phyloP scores from a whole-genome alignment of 2,329 filamentous ascomycete genomes.

The Cercospora zeina region DNA sequence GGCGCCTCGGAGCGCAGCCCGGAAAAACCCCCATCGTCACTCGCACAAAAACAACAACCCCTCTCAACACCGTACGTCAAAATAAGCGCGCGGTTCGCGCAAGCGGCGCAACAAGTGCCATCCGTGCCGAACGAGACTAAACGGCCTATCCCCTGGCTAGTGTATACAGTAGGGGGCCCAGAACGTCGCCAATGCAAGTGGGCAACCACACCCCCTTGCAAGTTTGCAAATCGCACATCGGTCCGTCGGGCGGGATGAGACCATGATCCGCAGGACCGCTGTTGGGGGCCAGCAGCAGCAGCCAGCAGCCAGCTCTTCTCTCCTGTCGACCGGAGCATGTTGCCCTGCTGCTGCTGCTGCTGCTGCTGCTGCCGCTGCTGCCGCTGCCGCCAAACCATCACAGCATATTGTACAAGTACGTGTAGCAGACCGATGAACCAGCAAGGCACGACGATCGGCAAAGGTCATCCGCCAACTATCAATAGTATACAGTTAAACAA shows the following conservation, averaged over 20 bases:
- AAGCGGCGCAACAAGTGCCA: neutral
- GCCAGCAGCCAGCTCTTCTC: no score
- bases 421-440: no score
- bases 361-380: no score
- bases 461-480: no score
- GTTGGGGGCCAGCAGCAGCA: no score
- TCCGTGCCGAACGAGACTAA: neutral
- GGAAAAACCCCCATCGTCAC: neutral
- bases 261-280: neutral
- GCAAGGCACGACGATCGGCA: no score
- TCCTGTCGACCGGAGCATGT: no score
- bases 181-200: neutral
- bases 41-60: neutral
- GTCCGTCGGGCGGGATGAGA: neutral
- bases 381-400: no score
- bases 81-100: conserved; percentile 11
- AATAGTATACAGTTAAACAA: no score
- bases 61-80: neutral
- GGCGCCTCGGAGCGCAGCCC: neutral
- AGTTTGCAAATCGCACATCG: neutral
- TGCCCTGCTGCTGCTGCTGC: no score
- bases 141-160: neutral
- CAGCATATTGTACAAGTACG: no score
- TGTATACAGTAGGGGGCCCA: neutral
- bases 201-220: neutral